These are phyloP conservation scores for Candida glucosophila DNA, from an alignment of 1,139 yeast species.

Conservation along the genomic window DNA sequence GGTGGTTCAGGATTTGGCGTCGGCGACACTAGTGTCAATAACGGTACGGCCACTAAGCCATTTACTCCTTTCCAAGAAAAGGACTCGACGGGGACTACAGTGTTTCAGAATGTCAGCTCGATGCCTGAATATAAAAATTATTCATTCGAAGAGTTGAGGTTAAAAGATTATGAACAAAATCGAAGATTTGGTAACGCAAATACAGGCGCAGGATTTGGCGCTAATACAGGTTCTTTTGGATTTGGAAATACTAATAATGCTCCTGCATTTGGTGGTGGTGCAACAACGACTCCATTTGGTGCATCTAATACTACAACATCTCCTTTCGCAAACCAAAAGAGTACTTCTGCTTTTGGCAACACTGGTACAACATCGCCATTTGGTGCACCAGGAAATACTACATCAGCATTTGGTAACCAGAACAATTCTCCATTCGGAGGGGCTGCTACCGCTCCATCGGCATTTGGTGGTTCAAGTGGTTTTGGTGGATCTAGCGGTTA, in stretches of 20 bases:
- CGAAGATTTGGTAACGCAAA: constrained; percentile 45
- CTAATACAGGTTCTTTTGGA: constrained; percentile 9
- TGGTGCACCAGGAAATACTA: constrained; percentile 14
- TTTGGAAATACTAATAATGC: constrained; percentile 13
- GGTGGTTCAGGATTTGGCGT: constrained; percentile 17
- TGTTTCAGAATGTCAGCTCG: constrained; percentile 67
- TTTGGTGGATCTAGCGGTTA: no score
- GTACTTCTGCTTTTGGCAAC: constrained; percentile 15
- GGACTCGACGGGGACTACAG: constrained; percentile 55
- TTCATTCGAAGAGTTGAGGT: constrained; percentile 82
- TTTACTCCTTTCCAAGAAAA: constrained; percentile 61
- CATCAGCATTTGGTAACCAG: constrained; percentile 18
- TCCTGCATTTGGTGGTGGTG: constrained; percentile 12
- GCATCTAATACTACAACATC: constrained; percentile 9
- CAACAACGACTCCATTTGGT: constrained; percentile 11
- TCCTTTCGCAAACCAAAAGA: constrained; percentile 9
- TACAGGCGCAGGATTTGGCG: constrained; percentile 15
- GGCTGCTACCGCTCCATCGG: constrained; percentile 7
- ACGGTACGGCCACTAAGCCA: constrained; percentile 71
- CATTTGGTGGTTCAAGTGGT: constrained; percentile 10
- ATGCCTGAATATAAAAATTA: constrained; percentile 86
- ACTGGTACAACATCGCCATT: constrained; percentile 11
- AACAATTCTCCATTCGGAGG: constrained; percentile 14
- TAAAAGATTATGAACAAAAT: constrained; percentile 77
- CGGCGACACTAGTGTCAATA: constrained; percentile 29